Conservation (phyloP, 495 filamentous ascomycete species). For the Tuber aestivum region DNA sequence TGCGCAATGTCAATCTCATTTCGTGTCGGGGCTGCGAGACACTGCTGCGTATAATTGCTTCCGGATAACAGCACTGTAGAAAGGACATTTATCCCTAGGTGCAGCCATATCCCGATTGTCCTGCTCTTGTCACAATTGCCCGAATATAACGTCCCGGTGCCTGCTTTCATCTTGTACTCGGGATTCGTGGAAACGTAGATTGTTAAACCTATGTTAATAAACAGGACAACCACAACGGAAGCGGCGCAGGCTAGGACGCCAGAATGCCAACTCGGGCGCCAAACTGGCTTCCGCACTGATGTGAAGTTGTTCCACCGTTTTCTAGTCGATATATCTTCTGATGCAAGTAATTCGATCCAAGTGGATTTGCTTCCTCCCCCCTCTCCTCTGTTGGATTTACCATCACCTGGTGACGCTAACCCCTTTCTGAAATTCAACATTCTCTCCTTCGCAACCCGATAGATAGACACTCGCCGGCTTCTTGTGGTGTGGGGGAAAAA, state of each 20-base stretch:
- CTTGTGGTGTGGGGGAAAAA: no score
- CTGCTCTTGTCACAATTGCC: conserved; percentile 8
- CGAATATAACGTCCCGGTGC: conserved; percentile 2
- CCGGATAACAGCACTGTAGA: conserved; percentile 1
- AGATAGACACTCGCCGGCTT: neutral
- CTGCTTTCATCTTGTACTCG: neutral
- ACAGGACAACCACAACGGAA: neutral
- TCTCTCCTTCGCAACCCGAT: neutral
- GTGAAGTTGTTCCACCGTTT: neutral
- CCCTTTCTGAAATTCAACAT: neutral
- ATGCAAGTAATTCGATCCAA: neutral
- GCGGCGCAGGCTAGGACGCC: neutral
- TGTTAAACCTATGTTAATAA: conserved; percentile 5
- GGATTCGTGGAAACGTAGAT: neutral
- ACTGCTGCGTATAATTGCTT: conserved; percentile 19
- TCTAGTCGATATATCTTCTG: neutral
- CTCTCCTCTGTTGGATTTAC: neutral
- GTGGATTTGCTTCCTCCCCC: neutral
- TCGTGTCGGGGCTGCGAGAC: conserved; percentile 9
- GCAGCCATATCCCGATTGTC: neutral
- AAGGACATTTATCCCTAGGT: conserved; percentile 8
- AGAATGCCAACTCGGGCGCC: neutral
- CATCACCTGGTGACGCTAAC: neutral
- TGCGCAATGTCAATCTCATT: conserved; percentile 15
- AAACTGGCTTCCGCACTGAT: neutral